These are phyloP conservation scores for Blastomyces gilchristii DNA, from an alignment of 2,329 filamentous ascomycete species.

Conservation along the genomic window DNA sequence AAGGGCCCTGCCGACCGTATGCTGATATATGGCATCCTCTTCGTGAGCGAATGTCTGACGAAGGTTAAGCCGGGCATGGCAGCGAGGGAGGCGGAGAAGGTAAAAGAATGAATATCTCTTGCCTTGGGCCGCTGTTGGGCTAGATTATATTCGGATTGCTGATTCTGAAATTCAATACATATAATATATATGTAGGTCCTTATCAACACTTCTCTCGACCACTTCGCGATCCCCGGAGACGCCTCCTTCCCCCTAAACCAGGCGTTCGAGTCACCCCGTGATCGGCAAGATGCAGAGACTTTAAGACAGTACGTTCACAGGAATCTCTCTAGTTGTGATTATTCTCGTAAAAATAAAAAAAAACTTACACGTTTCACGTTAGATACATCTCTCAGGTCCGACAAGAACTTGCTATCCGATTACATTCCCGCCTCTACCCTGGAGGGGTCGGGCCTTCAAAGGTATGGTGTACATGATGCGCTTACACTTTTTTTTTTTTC, in stretches of 20 bases:
- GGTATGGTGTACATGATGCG: slow-evolving; percentile 28
- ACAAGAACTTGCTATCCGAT: slow-evolving; percentile 74
- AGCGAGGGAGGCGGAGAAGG: slow-evolving; percentile 57
- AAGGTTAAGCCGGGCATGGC: slow-evolving; percentile 71
- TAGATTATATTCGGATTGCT: not conserved
- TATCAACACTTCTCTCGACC: slow-evolving; percentile 81
- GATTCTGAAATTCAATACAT: slow-evolving; percentile 33
- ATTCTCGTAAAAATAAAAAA: not conserved
- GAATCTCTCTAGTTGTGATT: not conserved
- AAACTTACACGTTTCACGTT: not conserved
- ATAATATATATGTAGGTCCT: slow-evolving; percentile 53
- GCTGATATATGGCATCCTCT: slow-evolving; percentile 93
- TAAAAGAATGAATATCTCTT: slow-evolving; percentile 18
- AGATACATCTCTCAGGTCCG: slow-evolving; percentile 70
- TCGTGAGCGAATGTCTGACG: slow-evolving; percentile 77
- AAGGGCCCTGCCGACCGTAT: slow-evolving; percentile 89
- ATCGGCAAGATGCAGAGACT: slow-evolving; percentile 80
- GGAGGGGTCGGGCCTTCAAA: slow-evolving; percentile 59
- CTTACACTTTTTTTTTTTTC: not conserved
- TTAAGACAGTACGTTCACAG: slow-evolving; percentile 60
- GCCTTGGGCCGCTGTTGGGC: too few relatives aligned
- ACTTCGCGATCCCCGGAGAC: slow-evolving; percentile 92
- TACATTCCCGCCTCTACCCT: slow-evolving; percentile 79
- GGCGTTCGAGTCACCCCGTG: slow-evolving; percentile 81
- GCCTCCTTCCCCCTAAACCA: slow-evolving; percentile 90